Evolutionary conservation across 2,329 filamentous ascomycete species (phyloP).

Genomic region (Diaporthe velutina): DNA sequence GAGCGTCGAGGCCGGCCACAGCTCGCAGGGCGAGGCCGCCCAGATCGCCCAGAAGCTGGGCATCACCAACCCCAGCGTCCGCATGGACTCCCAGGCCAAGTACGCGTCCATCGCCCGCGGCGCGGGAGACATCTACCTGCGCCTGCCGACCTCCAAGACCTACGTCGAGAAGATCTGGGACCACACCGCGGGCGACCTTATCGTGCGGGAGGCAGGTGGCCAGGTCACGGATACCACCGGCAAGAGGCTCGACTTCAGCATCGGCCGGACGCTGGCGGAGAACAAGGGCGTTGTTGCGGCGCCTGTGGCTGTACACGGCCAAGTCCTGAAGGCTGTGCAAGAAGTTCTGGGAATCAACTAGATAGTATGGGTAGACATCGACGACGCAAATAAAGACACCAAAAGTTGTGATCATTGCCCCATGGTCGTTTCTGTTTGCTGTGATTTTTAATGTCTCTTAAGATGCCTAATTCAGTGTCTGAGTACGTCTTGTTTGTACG

Average conservation of each 20-base stretch:
- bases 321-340: slow-evolving; percentile 86
- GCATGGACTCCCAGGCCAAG: slow-evolving; percentile 98
- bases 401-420: background rate
- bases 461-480: background rate
- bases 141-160: slow-evolving; percentile 81
- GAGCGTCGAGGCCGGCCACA: slow-evolving; percentile 94
- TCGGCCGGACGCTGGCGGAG: slow-evolving; percentile 84
- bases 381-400: background rate
- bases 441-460: too few species aligned
- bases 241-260: slow-evolving; percentile 86
- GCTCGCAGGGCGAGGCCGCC: slow-evolving; percentile 88
- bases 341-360: slow-evolving; percentile 73
- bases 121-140: slow-evolving; percentile 93
- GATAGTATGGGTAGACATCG: slow-evolving; percentile 38
- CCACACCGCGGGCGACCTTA: slow-evolving; percentile 93
- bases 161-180: slow-evolving; percentile 99
- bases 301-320: slow-evolving; percentile 78
- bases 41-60: slow-evolving; percentile 86
- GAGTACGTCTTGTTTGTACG: background rate
- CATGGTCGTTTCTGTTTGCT: background rate
- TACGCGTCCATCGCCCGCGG: slow-evolving; percentile 96
- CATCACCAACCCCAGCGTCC: slow-evolving; percentile 89
- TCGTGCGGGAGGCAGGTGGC: slow-evolving; percentile 94
- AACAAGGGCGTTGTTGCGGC: slow-evolving; percentile 97
- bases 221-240: slow-evolving; percentile 91